Conservation (phyloP, 2,329 filamentous ascomycete genomes). For the Colletotrichum higginsianum region DNA sequence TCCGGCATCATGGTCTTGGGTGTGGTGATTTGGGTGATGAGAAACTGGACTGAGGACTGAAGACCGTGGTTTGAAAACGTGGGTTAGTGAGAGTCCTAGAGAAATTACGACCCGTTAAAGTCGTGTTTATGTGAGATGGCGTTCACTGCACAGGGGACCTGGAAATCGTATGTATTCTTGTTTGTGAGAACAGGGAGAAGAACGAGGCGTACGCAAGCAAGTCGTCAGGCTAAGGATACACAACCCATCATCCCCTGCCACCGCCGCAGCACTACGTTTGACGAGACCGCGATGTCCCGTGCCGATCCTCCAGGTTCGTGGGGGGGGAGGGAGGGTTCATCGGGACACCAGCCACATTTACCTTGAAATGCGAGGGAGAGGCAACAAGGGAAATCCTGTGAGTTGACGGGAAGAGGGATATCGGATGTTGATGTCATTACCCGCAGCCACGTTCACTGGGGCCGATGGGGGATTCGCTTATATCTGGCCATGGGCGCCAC, state of each 20-base stretch:
- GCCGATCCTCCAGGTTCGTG: constrained; percentile 1
- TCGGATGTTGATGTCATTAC: constrained; percentile 36
- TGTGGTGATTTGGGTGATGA: background rate
- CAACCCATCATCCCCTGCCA: background rate
- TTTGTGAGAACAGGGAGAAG: too few species aligned
- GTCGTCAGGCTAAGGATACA: background rate
- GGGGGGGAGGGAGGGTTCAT: background rate
- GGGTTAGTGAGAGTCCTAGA: background rate
- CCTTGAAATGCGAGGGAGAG: background rate
- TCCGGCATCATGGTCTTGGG: constrained; percentile 13
- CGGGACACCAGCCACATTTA: background rate
- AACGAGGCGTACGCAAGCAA: background rate
- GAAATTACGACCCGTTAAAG: background rate
- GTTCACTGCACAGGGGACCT: background rate
- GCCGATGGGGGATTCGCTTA: constrained; percentile 13
- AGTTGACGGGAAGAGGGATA: background rate
- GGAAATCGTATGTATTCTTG: background rate
- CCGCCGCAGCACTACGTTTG: constrained; percentile 7
- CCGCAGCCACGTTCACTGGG: constrained; percentile 28
- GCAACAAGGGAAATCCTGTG: background rate
- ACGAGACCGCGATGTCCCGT: background rate
- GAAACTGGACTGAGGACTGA: accelerated
- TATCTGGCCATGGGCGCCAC: background rate
- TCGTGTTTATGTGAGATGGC: too few species aligned
- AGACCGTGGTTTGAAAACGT: background rate